Percentiles rank a stretch among this genome's conserved stretches.
These are phyloP conservation scores for Ulota crispa DNA, from an alignment of 225 moss, liverwort and hornwort genomes.

Conservation along the genomic window DNA sequence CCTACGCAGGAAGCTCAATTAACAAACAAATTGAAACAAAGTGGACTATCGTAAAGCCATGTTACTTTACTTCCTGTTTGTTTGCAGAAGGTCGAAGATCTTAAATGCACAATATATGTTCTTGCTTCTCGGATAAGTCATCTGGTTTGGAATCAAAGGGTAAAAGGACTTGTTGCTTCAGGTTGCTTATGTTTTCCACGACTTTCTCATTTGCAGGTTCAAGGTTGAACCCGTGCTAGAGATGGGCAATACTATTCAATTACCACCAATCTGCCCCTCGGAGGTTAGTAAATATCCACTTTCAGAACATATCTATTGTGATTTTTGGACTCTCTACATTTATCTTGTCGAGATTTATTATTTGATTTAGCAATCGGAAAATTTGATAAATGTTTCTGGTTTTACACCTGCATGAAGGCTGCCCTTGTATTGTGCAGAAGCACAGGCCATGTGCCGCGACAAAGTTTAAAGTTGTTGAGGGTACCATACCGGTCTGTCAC, in stretches of 20 bases:
- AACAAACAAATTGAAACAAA: too few species aligned
- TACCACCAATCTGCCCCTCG: slow-evolving; percentile 84
- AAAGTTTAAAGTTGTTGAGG: slow-evolving; percentile 72
- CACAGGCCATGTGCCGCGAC: slow-evolving; percentile 63
- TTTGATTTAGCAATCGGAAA: background rate
- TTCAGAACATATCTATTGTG: background rate
- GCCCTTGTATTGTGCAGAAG: slow-evolving; percentile 53
- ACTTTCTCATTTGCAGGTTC: slow-evolving; percentile 51
- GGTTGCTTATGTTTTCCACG: slow-evolving; percentile 14
- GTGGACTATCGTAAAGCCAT: too few species aligned
- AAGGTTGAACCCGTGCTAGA: slow-evolving; percentile 72
- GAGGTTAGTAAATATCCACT: slow-evolving; percentile 48
- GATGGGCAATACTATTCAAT: slow-evolving; percentile 70
- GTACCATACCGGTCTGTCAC: slow-evolving; percentile 55
- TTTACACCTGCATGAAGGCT: background rate
- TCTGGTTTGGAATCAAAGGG: background rate
- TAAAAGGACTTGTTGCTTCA: background rate
- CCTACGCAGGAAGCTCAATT: too few species aligned
- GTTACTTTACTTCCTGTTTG: too few species aligned
- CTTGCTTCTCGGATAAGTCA: background rate
- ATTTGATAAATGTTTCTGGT: background rate
- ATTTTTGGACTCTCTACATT: background rate
- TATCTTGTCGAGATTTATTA: background rate
- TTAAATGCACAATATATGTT: background rate
- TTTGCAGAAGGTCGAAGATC: too few species aligned